phyloP scores from a whole-genome alignment of 2,329 filamentous ascomycete species.

The Teratosphaeriaceae sp. region DNA sequence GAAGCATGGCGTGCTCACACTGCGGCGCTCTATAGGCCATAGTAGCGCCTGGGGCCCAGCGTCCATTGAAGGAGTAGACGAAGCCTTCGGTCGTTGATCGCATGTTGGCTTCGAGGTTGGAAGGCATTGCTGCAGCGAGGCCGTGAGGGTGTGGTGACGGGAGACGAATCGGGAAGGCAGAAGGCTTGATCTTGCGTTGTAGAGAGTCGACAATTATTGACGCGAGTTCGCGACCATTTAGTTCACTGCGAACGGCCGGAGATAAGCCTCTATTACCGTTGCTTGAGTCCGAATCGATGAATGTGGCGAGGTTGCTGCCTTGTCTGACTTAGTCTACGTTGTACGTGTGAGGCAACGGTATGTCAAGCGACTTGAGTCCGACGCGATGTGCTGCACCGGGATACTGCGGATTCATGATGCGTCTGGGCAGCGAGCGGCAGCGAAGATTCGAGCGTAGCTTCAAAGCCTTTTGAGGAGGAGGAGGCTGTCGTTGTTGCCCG shows the following conservation, averaged over 20 bases:
- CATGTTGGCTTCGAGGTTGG: conserved; percentile 11
- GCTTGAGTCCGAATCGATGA: too few species aligned
- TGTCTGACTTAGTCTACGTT: too few species aligned
- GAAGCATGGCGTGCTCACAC: conserved; percentile 15
- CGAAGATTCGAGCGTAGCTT: too few species aligned
- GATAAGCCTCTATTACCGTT: conserved; percentile 1
- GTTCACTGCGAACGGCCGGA: background rate
- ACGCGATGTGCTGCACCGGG: too few species aligned
- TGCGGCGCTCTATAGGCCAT: conserved; percentile 10
- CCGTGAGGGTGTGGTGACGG: background rate
- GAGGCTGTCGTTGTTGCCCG: too few species aligned
- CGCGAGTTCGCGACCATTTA: background rate
- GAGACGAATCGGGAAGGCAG: background rate
- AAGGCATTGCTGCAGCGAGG: conserved; percentile 5
- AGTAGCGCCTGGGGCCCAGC: conserved; percentile 9
- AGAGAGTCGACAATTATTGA: background rate
- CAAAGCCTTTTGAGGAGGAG: too few species aligned
- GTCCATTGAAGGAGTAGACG: conserved; percentile 14
- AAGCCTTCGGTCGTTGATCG: conserved; percentile 14
- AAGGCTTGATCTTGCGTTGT: background rate
- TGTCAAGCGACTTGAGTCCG: too few species aligned
- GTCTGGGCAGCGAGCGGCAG: too few species aligned
- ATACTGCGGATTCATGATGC: too few species aligned
- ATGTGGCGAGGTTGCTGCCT: too few species aligned
- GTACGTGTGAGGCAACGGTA: too few species aligned